Percentiles rank a stretch among this genome's conserved stretches.
Evolutionary conservation across 306 rosid species (phyloP).

Genomic region (Delonix regia): DNA sequence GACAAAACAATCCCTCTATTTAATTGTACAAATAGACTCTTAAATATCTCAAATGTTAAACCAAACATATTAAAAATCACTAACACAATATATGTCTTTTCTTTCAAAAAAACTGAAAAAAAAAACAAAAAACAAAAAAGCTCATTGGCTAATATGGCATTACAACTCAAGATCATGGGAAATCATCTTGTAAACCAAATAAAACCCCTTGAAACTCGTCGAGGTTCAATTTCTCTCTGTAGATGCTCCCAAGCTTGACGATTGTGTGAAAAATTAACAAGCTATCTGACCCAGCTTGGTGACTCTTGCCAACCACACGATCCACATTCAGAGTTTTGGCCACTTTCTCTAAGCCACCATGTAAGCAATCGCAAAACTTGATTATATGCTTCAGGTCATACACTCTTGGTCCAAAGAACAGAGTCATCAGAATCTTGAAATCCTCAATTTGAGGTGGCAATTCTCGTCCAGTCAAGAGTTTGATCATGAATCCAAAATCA

Average conservation of each 20-base stretch:
- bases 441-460: background rate
- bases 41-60: too few species aligned
- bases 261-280: constrained; percentile 2
- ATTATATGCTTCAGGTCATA: constrained; percentile 11
- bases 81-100: too few species aligned
- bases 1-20: too few species aligned
- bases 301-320: background rate
- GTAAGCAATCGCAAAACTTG: background rate
- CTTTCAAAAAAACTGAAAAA: too few species aligned
- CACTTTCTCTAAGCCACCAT: constrained; percentile 18
- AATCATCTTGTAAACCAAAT: background rate
- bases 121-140: too few species aligned
- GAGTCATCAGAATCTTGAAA: background rate
- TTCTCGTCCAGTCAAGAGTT: background rate
- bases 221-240: background rate
- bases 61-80: too few species aligned
- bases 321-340: background rate
- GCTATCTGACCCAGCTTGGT: background rate
- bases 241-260: background rate
- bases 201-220: background rate
- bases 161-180: too few species aligned
- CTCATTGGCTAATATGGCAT: too few species aligned
- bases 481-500: constrained; percentile 7
- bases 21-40: too few species aligned
- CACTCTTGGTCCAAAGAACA: background rate